Evolutionary conservation across 2,329 filamentous ascomycete genomes (phyloP), one percentile per base, ranked within the genome.

Genomic region (Thelonectria blattea): DNA sequence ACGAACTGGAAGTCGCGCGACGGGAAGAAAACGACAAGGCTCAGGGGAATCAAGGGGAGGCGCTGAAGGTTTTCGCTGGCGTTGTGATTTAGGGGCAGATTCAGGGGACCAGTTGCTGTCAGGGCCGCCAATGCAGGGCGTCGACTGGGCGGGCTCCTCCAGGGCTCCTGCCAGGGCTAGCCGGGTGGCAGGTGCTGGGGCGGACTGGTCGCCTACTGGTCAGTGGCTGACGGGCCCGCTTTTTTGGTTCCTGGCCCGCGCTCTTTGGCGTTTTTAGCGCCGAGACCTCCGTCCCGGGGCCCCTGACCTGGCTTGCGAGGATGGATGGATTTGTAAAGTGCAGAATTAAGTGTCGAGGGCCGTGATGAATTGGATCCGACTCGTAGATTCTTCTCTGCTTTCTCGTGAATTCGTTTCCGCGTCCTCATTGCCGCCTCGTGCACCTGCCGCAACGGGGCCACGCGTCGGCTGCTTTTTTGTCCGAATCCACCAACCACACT

Each of bases 61-160:
- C 34, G 47, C 45, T 49, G 46, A 24, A 41, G 39, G 46, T 47
- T 41, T 47, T 41, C 34, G 34, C 22, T 50, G 46, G 52, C 41
- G 37, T 47, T 47, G 52, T 15, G 20, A 22, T 39, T 54, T 47
- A 54, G 52, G 52, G 42, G 52, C 52, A 42, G 46, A 30, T 20
- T 46, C 49, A 52, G 50, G 52, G 50, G 43, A 37, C 37, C 52
- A 52, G 67, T 43, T 47, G 50, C 56, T 69, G 67, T 69, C 67
- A 69, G 61, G 66, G 63, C 66, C 65, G 56, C 55, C 66, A 60
- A 65, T 43, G 30, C 66, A 61, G 50, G 55, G 59, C 64, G 34
- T 41, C 48, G 61, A 34, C 42, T 27, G 56, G 55, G 34, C 12
- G 42, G 22, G 22, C 22, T 24, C 22, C 22, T 24, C 57, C 42